These are phyloP conservation scores for Pseudogymnoascus sp. DNA, from an alignment of 2,329 filamentous ascomycete species.

Conservation along the genomic window DNA sequence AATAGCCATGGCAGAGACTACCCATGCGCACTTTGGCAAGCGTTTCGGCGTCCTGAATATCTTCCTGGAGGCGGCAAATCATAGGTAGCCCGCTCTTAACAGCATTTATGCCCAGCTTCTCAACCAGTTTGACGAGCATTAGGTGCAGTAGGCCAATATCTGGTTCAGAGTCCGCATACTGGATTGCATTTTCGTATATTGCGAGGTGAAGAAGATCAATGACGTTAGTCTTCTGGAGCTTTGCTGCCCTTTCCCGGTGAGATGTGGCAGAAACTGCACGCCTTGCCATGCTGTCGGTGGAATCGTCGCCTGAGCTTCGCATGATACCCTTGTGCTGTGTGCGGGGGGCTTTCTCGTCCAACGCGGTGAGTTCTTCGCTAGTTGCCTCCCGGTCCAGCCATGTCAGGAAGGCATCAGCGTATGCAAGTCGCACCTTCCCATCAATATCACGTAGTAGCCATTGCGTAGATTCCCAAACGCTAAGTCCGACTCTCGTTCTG, in stretches of 20 bases:
- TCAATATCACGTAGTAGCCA: slow-evolving; percentile 80
- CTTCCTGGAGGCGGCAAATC: slow-evolving; percentile 80
- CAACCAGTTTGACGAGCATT: slow-evolving; percentile 64
- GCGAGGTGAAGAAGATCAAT: slow-evolving; percentile 74
- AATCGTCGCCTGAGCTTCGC: slow-evolving; percentile 24
- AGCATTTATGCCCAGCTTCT: slow-evolving; percentile 74
- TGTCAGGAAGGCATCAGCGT: slow-evolving; percentile 70
- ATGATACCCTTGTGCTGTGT: slow-evolving; percentile 26
- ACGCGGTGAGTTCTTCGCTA: slow-evolving; percentile 52
- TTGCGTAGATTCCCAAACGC: slow-evolving; percentile 93
- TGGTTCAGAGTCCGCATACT: slow-evolving; percentile 60
- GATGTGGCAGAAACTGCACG: slow-evolving; percentile 63
- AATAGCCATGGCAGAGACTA: slow-evolving; percentile 80
- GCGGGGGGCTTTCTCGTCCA: slow-evolving; percentile 38
- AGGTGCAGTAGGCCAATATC: slow-evolving; percentile 72
- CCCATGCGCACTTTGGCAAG: slow-evolving; percentile 69
- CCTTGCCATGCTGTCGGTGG: slow-evolving; percentile 29
- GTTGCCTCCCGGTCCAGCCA: slow-evolving; percentile 81
- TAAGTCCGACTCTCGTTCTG: slow-evolving; percentile 65
- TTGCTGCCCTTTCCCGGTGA: slow-evolving; percentile 28
- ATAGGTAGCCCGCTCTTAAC: slow-evolving; percentile 73
- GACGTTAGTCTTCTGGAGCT: slow-evolving; percentile 42
- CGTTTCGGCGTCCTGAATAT: slow-evolving; percentile 58
- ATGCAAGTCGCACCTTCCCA: slow-evolving; percentile 70
- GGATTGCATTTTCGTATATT: slow-evolving; percentile 79